Conservation (phyloP, 345 rosid genomes). For the Eutrema heterophyllum region DNA sequence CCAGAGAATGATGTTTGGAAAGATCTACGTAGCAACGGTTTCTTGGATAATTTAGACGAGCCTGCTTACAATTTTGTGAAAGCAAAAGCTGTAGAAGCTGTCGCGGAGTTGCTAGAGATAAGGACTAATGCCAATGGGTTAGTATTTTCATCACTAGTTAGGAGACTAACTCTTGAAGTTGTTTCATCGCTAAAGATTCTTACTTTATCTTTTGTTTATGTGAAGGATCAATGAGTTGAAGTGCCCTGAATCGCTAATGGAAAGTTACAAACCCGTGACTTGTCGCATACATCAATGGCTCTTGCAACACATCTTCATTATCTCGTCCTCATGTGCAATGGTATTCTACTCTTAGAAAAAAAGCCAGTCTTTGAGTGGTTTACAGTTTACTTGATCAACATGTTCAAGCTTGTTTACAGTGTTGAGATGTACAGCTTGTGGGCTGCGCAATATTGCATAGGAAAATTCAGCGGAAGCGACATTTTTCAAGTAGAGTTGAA, state of each 20-base stretch:
- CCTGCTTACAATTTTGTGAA: constrained; percentile 37
- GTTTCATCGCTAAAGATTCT: background rate
- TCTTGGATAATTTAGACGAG: constrained; percentile 40
- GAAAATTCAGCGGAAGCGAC: constrained; percentile 43
- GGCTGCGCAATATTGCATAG: constrained; percentile 36
- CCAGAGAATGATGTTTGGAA: constrained; percentile 55
- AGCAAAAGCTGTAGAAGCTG: constrained; percentile 46
- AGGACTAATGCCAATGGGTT: constrained; percentile 61
- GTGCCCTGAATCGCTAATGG: constrained; percentile 62
- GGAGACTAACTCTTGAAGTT: background rate
- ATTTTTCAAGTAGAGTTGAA: constrained; percentile 52
- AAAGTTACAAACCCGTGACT: constrained; percentile 56
- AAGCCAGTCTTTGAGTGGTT: constrained; percentile 30
- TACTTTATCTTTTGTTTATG: background rate
- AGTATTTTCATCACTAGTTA: constrained; percentile 10
- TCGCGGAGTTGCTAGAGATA: constrained; percentile 42
- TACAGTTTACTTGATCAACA: constrained; percentile 31
- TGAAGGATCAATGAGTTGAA: constrained; percentile 62
- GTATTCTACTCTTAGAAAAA: constrained; percentile 40
- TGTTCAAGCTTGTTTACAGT: constrained; percentile 52
- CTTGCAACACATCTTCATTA: constrained; percentile 36
- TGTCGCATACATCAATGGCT: constrained; percentile 63
- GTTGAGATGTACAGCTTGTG: constrained; percentile 63
- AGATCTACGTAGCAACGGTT: constrained; percentile 39
- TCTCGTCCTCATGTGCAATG: constrained; percentile 44